Percentiles rank a stretch among this genome's conserved stretches.
These are phyloP conservation scores for Cytospora schulzeri DNA, from an alignment of 2,329 filamentous ascomycete species.

Conservation along the genomic window DNA sequence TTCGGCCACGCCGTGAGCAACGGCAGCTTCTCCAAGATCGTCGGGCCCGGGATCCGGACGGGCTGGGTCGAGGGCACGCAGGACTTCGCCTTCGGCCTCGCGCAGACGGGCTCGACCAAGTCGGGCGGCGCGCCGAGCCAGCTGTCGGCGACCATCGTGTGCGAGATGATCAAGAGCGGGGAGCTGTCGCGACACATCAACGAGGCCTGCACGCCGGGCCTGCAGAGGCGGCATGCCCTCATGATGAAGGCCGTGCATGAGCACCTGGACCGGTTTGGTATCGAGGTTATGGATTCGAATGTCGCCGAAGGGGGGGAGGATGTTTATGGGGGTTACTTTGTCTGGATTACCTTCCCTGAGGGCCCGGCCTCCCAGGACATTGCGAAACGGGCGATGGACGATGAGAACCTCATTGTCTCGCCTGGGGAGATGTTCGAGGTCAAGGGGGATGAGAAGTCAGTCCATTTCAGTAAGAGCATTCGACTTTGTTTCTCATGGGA, in stretches of 20 bases:
- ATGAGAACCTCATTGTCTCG: conserved; percentile 69
- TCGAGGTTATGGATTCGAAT: conserved; percentile 46
- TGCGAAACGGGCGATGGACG: conserved; percentile 56
- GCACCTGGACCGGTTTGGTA: conserved; percentile 64
- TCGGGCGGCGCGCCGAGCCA: conserved; percentile 59
- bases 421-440: conserved; percentile 72
- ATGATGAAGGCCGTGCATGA: conserved; percentile 62
- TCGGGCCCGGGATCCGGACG: conserved; percentile 76
- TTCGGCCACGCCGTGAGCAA: conserved; percentile 87
- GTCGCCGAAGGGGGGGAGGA: conserved; percentile 43
- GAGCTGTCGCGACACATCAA: conserved; percentile 49
- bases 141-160: conserved; percentile 54
- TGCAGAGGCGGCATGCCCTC: conserved; percentile 48
- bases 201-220: conserved; percentile 45
- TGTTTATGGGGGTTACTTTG: conserved; percentile 79
- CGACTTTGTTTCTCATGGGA: conserved; percentile 76
- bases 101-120: conserved; percentile 55
- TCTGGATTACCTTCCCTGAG: conserved; percentile 72
- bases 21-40: conserved; percentile 87
- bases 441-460: conserved; percentile 53
- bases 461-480: conserved; percentile 61
- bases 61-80: conserved; percentile 83
- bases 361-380: conserved; percentile 56
- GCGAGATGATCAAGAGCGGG: conserved; percentile 49
- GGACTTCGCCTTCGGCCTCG: conserved; percentile 52